phyloP scores from a whole-genome alignment of 1,139 yeast genomes.

The Pichia sp. region DNA sequence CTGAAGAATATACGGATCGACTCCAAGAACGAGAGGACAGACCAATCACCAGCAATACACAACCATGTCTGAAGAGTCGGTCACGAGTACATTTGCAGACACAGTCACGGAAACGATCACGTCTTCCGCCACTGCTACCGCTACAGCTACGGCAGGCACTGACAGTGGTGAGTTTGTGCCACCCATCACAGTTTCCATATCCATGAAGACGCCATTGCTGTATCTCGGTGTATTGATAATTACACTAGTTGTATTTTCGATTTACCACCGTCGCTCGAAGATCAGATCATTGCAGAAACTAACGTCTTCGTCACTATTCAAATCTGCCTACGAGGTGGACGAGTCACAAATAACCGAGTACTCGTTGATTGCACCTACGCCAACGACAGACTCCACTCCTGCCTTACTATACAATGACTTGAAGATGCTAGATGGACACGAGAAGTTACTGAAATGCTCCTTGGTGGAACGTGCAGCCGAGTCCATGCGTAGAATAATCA shows the following conservation, averaged over 20 bases:
- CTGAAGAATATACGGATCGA: too few species aligned
- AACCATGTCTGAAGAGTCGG: conserved; percentile 6
- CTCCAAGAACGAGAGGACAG: too few species aligned
- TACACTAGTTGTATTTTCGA: conserved; percentile 70
- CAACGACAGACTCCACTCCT: conserved; percentile 20
- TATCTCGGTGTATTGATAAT: conserved; percentile 70
- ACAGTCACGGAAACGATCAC: conserved; percentile 1
- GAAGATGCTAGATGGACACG: conserved; percentile 39
- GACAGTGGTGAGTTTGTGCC: conserved; percentile 8
- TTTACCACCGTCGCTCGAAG: conserved; percentile 61
- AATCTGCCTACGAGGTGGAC: conserved; percentile 10
- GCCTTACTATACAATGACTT: conserved; percentile 17
- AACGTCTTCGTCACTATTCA: conserved; percentile 34
- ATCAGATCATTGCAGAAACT: conserved; percentile 36
- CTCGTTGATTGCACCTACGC: background rate
- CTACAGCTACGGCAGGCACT: conserved; percentile 5
- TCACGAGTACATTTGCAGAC: background rate
- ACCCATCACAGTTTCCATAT: conserved; percentile 36
- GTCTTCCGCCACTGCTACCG: conserved; percentile 9
- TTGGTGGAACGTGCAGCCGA: conserved; percentile 70
- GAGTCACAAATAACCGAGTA: background rate
- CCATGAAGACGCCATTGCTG: conserved; percentile 80
- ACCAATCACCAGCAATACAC: background rate
- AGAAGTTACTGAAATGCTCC: conserved; percentile 81
- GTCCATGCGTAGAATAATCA: conserved; percentile 62